A percentile compares a stretch with the other conserved stretches of the same genome.
These are phyloP conservation scores for Huntiella omanensis DNA, from an alignment of 2,329 filamentous ascomycete species.

Conservation along the genomic window DNA sequence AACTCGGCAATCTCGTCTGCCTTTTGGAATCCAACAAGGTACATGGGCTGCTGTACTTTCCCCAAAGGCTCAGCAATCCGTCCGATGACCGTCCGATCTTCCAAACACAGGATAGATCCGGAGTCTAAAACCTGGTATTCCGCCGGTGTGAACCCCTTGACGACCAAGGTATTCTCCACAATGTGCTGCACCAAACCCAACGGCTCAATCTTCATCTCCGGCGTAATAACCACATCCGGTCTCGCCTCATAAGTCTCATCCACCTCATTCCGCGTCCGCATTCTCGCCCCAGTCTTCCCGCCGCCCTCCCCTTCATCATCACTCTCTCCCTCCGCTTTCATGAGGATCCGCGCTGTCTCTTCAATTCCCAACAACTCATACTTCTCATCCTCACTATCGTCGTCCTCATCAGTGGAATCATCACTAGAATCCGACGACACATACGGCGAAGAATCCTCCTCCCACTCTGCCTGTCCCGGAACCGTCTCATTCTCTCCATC, in stretches of 20 bases:
- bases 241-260: conserved; percentile 45
- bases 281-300: conserved; percentile 20
- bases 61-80: conserved; percentile 74
- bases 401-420: conserved; percentile 39
- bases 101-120: conserved; percentile 65
- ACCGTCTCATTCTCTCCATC: conserved; percentile 6
- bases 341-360: conserved; percentile 67
- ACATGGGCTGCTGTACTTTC: conserved; percentile 67
- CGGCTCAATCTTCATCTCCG: conserved; percentile 56
- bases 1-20: conserved; percentile 47
- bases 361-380: conserved; percentile 62
- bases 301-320: conserved; percentile 46
- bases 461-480: conserved; percentile 55
- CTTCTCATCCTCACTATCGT: conserved; percentile 39
- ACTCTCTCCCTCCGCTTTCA: conserved; percentile 63
- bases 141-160: conserved; percentile 61
- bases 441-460: conserved; percentile 59
- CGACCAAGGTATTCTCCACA: conserved; percentile 59
- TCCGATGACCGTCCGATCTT: conserved; percentile 58
- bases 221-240: conserved; percentile 60
- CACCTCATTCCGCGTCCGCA: conserved; percentile 71
- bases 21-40: conserved; percentile 59
- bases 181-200: conserved; percentile 60
- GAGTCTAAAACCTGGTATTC: conserved; percentile 72
- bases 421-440: conserved; percentile 44